A percentile compares a stretch with the other conserved stretches of the same genome.
Evolutionary conservation across 257 asterid genomes (phyloP).

Genomic region (Solanum ossicruentum): DNA sequence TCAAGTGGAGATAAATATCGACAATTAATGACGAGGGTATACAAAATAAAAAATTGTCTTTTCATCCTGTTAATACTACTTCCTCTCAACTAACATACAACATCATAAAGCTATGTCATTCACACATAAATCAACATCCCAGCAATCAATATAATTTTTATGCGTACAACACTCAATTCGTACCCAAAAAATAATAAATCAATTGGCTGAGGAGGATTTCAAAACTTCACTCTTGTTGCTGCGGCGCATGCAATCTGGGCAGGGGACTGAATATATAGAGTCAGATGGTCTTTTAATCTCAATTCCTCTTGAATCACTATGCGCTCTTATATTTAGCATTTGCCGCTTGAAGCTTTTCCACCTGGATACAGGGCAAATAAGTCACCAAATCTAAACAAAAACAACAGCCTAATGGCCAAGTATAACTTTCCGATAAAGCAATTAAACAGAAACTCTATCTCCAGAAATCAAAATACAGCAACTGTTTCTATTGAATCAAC

Average conservation of each 20-base stretch:
- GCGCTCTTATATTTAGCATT: constrained; percentile 66
- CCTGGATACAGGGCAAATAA: constrained; percentile 25
- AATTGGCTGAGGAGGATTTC: constrained; percentile 20
- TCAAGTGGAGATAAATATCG: background rate
- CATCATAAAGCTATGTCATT: constrained; percentile 5
- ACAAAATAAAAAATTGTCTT: constrained; percentile 1
- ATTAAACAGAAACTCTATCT: background rate
- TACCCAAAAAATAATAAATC: constrained; percentile 11
- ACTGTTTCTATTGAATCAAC: background rate
- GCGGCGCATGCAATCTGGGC: constrained; percentile 96
- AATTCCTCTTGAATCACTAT: constrained; percentile 79
- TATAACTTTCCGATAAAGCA: background rate
- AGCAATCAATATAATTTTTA: constrained; percentile 4
- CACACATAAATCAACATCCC: constrained; percentile 10
- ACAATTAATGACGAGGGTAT: background rate
- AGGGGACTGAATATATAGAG: constrained; percentile 77
- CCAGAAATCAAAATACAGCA: background rate
- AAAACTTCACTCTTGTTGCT: constrained; percentile 49
- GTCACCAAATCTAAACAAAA: background rate
- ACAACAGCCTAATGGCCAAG: background rate
- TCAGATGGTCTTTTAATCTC: constrained; percentile 75
- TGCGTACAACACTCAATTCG: constrained; percentile 6
- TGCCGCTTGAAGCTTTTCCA: constrained; percentile 91
- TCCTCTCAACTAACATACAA: constrained; percentile 29
- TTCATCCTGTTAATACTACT: constrained; percentile 21